Base-by-base conservation (phyloP, 202 grass and related monocot species). In the Carex arenaria region DNA sequence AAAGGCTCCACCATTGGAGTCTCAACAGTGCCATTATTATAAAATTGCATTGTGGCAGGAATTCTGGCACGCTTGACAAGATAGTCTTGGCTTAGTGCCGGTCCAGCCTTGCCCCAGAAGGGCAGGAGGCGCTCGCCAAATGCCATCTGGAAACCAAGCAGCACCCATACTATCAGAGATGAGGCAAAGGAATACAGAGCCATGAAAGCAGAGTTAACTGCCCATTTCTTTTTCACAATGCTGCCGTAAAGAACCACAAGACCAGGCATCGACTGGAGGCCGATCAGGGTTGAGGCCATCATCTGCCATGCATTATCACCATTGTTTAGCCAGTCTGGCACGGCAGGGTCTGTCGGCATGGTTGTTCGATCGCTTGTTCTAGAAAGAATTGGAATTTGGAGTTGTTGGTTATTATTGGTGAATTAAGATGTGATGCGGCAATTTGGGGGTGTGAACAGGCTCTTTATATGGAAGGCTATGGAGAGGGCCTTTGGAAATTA, bases 171-270 rank as follows among this genome's bases (percentile, higher is more conserved):
- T 15, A 91, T 85, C 32, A 92, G 85, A 30, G 93, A 87, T 32
- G 88, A 91, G 18, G 90, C 90, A 83, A 92, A 92, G 38, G 89
- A 85, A 87, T 91, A 97, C 12, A 93, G 84, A 79, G 94, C 89
- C 94, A 95, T 95, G 90, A 95, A 95, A 30, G 93, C 90, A n/a
- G 88, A 91, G 86, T 95, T 95, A 5, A 95, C 88, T 4, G 90
- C 93, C 93, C 90, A 95, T 81, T 95, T 92, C 87, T 92, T 92
- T 87, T 90, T 93, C 6, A 91, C 90, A 76, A 95, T 87, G 86
- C 93, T 91, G 49, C 87, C 90, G 60, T 95, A 95, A 4, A 94
- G 87, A 15, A 94, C 87, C 1, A 91, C 90, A 0, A 95, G 93
- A 1, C 93, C 93, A 0, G 93, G 93, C 87, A 95, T 90, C 7